Percentiles rank a stretch among this genome's conserved stretches.
These are phyloP conservation scores for Murraya koenigii DNA, from an alignment of 345 rosid genomes.

Conservation along the genomic window DNA sequence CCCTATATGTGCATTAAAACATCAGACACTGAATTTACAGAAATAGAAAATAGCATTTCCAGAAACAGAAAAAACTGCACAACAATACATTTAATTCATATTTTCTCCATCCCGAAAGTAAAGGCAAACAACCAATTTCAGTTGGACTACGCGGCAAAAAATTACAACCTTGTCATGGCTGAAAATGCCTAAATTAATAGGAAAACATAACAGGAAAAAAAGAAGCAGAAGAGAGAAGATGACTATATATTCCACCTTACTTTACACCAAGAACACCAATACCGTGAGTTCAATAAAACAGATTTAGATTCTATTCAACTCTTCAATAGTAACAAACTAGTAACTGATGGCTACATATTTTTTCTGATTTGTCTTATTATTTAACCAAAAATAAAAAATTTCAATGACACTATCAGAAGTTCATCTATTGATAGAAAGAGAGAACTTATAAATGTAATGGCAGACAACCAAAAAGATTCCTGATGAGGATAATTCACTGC, in stretches of 20 bases:
- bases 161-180: background rate
- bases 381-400: background rate
- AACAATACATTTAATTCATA: background rate
- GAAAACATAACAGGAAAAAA: background rate
- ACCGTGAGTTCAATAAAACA: background rate
- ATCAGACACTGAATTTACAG: constrained; percentile 2
- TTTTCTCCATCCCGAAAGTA: background rate
- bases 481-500: background rate
- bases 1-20: constrained; percentile 46
- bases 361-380: background rate
- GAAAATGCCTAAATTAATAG: background rate
- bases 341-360: background rate
- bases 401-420: background rate
- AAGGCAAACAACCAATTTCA: constrained; percentile 2
- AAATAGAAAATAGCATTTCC: background rate
- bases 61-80: background rate
- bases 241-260: background rate
- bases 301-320: background rate
- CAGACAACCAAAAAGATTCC: background rate
- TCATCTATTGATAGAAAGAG: background rate
- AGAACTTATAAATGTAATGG: background rate
- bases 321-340: background rate
- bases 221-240: background rate
- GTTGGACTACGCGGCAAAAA: background rate
- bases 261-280: background rate